Percentiles rank a stretch among this genome's conserved stretches.
phyloP scores from a whole-genome alignment of 2,329 filamentous ascomycete genomes.

The Fusarium circinatum region DNA sequence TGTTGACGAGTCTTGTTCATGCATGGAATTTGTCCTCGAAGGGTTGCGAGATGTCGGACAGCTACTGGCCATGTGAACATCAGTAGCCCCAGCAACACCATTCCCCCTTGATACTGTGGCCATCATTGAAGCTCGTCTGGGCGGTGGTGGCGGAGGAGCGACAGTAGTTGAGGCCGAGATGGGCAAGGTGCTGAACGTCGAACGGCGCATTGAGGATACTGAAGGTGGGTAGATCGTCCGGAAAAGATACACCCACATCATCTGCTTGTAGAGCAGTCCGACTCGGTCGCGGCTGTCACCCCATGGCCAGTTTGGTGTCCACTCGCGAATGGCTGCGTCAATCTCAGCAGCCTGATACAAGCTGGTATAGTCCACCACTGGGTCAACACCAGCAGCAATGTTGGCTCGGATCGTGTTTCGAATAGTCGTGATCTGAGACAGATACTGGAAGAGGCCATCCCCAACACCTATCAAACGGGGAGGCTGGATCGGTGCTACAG shows the following conservation, averaged over 20 bases:
- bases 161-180: slow-evolving; percentile 28
- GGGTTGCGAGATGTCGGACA: slow-evolving; percentile 49
- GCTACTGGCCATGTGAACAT: slow-evolving; percentile 42
- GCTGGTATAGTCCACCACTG: slow-evolving; percentile 77
- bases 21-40: slow-evolving; percentile 54
- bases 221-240: slow-evolving; percentile 69
- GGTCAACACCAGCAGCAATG: slow-evolving; percentile 69
- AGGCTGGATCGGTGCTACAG: slow-evolving; percentile 55
- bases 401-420: slow-evolving; percentile 78
- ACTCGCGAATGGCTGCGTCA: slow-evolving; percentile 77
- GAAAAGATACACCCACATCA: slow-evolving; percentile 73
- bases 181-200: slow-evolving; percentile 46
- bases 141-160: slow-evolving; percentile 31
- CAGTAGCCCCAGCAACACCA: slow-evolving; percentile 15
- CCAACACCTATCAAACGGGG: slow-evolving; percentile 80
- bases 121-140: slow-evolving; percentile 51
- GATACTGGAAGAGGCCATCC: slow-evolving; percentile 82
- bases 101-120: slow-evolving; percentile 43
- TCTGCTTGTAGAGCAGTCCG: slow-evolving; percentile 70
- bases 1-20: slow-evolving; percentile 48
- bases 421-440: slow-evolving; percentile 82
- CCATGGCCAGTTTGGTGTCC: slow-evolving; percentile 72
- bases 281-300: slow-evolving; percentile 68
- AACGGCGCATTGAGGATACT: slow-evolving; percentile 43
- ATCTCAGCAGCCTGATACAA: slow-evolving; percentile 80